Percentiles rank a stretch among this genome's conserved stretches.
These are phyloP conservation scores for Hygrophorus pudorinus DNA, from an alignment of 768 basidiomycete genomes.

Conservation along the genomic window DNA sequence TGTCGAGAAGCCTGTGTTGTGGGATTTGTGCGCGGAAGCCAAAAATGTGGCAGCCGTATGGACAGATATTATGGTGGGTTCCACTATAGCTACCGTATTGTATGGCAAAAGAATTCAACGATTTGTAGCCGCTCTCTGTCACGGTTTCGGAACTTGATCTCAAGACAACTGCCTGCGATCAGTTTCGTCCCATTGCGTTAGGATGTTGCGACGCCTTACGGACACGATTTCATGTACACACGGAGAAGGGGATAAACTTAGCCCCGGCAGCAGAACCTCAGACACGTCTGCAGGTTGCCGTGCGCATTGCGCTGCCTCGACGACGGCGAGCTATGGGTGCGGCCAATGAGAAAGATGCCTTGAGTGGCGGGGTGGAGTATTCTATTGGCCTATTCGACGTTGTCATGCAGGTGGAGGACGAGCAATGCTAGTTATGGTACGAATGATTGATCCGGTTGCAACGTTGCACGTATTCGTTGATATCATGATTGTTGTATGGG, in stretches of 20 bases:
- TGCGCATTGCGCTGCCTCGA: constrained; percentile 21
- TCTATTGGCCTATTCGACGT: constrained; percentile 27
- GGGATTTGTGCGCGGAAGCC: constrained; percentile 30
- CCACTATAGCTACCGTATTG: constrained; percentile 3
- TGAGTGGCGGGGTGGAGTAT: constrained; percentile 15
- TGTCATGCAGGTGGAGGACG: neutral
- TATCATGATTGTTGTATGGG: no score
- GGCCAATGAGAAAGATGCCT: constrained; percentile 4
- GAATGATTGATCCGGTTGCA: no score
- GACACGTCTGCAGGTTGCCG: constrained; percentile 24
- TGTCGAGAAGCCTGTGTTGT: constrained; percentile 30
- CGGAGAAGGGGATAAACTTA: neutral
- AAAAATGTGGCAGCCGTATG: constrained; percentile 17
- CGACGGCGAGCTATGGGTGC: constrained; percentile 3
- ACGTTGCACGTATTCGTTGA: no score
- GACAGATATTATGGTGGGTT: constrained; percentile 33
- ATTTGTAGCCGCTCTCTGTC: neutral
- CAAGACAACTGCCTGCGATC: no score
- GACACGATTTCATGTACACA: neutral
- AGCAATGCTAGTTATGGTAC: no score
- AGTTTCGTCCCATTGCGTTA: neutral
- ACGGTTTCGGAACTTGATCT: neutral
- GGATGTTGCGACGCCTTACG: neutral
- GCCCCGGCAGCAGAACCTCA: neutral
- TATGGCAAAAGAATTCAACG: neutral